Evolutionary conservation across 1,139 yeast genomes (phyloP).

Genomic region (Groenewaldozyma auringiensis): DNA sequence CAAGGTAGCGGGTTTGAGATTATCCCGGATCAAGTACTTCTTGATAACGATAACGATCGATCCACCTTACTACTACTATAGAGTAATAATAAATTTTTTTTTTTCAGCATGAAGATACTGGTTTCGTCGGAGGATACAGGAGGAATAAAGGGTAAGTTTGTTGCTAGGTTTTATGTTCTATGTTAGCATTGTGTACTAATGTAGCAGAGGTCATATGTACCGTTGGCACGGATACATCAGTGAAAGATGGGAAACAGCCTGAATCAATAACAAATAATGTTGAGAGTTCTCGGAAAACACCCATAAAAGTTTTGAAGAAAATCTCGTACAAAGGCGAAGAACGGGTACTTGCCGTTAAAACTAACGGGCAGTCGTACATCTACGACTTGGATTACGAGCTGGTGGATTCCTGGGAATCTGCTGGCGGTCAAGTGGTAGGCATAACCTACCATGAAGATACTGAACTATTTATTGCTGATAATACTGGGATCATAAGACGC

Average conservation of each 20-base stretch:
- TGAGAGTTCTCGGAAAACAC: conserved; percentile 22
- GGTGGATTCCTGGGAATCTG: neutral
- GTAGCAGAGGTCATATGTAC: conserved; percentile 23
- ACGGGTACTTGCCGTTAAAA: conserved; percentile 20
- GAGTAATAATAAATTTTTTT: no score
- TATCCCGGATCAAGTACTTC: no score
- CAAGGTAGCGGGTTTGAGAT: no score
- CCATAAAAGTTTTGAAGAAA: conserved; percentile 23
- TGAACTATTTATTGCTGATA: neutral
- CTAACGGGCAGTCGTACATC: conserved; percentile 21
- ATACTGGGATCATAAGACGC: neutral
- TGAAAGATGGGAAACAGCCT: conserved; percentile 25
- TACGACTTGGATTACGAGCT: conserved; percentile 13
- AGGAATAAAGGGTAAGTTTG: conserved; percentile 25
- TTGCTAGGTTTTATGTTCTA: no score
- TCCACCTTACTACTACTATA: no score
- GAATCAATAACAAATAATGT: conserved; percentile 20
- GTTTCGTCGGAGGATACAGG: conserved; percentile 35
- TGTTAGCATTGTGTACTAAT: neutral
- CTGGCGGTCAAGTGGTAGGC: conserved; percentile 1
- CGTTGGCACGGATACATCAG: conserved; percentile 28
- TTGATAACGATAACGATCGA: no score
- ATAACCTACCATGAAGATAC: neutral
- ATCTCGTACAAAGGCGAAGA: conserved; percentile 13
- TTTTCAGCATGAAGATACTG: conserved; percentile 32